Evolutionary conservation across 2,329 filamentous ascomycete genomes (phyloP), one percentile per base, ranked within the genome.

Genomic region (Diplodia scrobiculata): DNA sequence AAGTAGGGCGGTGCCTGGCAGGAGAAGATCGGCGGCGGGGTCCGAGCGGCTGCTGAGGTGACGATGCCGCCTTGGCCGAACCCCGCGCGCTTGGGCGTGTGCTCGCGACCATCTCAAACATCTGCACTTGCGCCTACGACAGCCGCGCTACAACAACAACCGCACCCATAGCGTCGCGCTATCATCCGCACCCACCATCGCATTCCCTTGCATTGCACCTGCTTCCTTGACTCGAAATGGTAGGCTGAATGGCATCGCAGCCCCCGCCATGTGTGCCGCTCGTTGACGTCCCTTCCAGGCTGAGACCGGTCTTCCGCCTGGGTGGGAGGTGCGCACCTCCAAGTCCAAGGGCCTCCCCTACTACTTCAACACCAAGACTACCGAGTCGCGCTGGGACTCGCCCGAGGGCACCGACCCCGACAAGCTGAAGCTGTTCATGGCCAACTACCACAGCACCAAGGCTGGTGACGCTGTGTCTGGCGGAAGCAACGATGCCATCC

Each of bases 271-370:
- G 27, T 41, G 55, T 66, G 21, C 25, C 19, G n/a, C 64, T 27
- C 25, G 10, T 41, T 64, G 63, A 52, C 66, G 14, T n/a, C 41
- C 9, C 11, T n/a, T 51, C n/a, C 72, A 90, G 87, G 81, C 85
- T 75, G 90, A 92, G 66, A 88, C 89, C 72, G 94, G 94, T 77
- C 87, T 97, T 69, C 93, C 93, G 69, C 79, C 87, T 59, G 87
- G 88, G 78, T 97, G 94, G 93, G 95, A 98, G 82, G 92, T 99
- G 76, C 92, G 95, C 78, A 92, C 96, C 82, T 97, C 92, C 79
- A 96, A 97, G 83, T 96, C 92, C 79, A 98, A 97, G 84, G 96
- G 96, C 81, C 89, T 98, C 41, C 95, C 95, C 45, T 99, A 99
- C 84, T 99, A 98, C 84, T 98, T 97, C 89, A 96, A 97, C 80